Conservation (phyloP, 1,139 yeast genomes). For the Candida mesenterica region DNA sequence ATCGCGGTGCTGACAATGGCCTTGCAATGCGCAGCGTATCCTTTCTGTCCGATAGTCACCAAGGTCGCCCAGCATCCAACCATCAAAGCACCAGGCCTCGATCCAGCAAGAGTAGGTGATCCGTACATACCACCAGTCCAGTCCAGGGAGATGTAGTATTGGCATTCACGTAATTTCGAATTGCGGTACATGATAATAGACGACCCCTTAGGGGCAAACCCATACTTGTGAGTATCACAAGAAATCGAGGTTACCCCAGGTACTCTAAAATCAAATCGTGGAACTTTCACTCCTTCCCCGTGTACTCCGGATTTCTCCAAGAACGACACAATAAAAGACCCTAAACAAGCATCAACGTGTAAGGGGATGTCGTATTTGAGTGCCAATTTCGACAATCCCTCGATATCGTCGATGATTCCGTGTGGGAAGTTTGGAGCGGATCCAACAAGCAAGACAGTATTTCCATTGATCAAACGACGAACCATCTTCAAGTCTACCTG, state of each 20-base stretch:
- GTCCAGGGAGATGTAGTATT: conserved; percentile 77
- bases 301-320: conserved; percentile 64
- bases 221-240: conserved; percentile 97
- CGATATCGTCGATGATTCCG: conserved; percentile 90
- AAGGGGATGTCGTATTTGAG: conserved; percentile 65
- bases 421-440: conserved; percentile 98
- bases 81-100: conserved; percentile 94
- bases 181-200: conserved; percentile 87
- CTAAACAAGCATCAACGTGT: conserved; percentile 94
- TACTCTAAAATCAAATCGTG: conserved; percentile 79
- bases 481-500: conserved; percentile 68
- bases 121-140: conserved; percentile 98
- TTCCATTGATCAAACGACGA: conserved; percentile 61
- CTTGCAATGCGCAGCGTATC: conserved; percentile 65
- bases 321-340: conserved; percentile 86
- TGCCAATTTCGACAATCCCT: conserved; percentile 67
- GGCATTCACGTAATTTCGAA: conserved; percentile 65
- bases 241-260: conserved; percentile 97
- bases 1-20: conserved; percentile 68
- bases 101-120: conserved; percentile 94
- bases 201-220: conserved; percentile 97
- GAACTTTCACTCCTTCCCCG: conserved; percentile 35
- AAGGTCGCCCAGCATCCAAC: conserved; percentile 98
- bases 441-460: conserved; percentile 83
- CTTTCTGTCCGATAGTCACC: conserved; percentile 73